These are phyloP conservation scores for Suillus plorans DNA, from an alignment of 768 basidiomycete genomes.

Conservation along the genomic window DNA sequence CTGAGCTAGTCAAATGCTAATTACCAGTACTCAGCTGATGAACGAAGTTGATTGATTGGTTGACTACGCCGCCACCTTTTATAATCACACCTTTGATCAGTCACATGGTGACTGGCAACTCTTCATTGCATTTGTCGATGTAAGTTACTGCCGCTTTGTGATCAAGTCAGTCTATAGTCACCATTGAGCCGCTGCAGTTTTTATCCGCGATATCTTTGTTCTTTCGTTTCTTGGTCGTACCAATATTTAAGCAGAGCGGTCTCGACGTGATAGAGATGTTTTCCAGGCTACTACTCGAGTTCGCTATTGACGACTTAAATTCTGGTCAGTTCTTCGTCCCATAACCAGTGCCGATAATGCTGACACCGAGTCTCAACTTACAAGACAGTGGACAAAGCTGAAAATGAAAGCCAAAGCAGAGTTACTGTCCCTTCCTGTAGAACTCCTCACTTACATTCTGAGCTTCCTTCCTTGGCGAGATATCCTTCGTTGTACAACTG, in stretches of 20 bases:
- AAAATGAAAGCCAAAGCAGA: not conserved
- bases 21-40: not conserved
- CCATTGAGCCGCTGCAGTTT: not conserved
- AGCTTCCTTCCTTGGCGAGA: slow-evolving; percentile 1
- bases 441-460: not conserved
- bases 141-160: not conserved
- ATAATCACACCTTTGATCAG: slow-evolving; percentile 1
- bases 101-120: not conserved
- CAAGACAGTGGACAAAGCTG: not conserved
- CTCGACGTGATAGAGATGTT: not conserved
- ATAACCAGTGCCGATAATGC: not conserved
- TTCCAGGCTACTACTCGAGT: not conserved
- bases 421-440: not conserved
- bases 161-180: not conserved
- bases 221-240: not conserved
- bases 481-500: not conserved
- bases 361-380: not conserved
- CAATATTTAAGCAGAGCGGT: not conserved
- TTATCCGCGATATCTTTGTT: not conserved
- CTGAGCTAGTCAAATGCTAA: not conserved
- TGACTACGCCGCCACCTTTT: not conserved
- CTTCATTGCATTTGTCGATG: not conserved
- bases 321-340: not conserved
- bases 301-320: not conserved
- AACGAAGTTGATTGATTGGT: not conserved